Percentiles rank a stretch among this genome's conserved stretches.
Evolutionary conservation across 2,329 filamentous ascomycete genomes (phyloP).

Genomic region (Epichloe glyceriae): DNA sequence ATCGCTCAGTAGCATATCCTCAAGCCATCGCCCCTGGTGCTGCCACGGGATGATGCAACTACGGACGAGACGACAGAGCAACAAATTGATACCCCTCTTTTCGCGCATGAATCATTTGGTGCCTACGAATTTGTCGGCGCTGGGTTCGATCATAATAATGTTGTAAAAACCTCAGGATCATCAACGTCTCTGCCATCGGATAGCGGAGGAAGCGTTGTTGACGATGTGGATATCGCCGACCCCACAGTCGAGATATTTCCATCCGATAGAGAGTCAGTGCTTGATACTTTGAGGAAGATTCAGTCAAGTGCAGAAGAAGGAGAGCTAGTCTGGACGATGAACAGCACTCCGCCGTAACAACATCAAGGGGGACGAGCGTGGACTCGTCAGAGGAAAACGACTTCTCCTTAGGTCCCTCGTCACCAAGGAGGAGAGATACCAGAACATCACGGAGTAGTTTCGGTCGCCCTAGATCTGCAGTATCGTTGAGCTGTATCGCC

Average conservation of each 20-base stretch:
- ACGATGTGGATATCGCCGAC: constrained; percentile 27
- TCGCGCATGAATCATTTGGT: constrained; percentile 34
- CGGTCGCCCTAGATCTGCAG: constrained; percentile 23
- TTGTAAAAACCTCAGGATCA: constrained; percentile 9
- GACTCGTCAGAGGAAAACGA: constrained; percentile 25
- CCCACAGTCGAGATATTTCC: constrained; percentile 37
- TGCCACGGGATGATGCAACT: background rate
- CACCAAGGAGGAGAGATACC: constrained; percentile 19
- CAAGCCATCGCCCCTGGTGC: constrained; percentile 1
- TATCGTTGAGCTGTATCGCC: constrained; percentile 32
- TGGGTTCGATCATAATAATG: constrained; percentile 17
- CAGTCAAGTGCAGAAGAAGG: constrained; percentile 31
- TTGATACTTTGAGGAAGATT: constrained; percentile 32
- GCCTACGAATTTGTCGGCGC: constrained; percentile 24
- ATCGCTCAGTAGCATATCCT: constrained; percentile 8
- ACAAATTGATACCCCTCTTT: constrained; percentile 23
- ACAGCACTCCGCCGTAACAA: constrained; percentile 23
- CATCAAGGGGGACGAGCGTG: constrained; percentile 20
- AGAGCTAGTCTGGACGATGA: constrained; percentile 22
- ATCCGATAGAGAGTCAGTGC: constrained; percentile 29
- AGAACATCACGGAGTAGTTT: constrained; percentile 21
- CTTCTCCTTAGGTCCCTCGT: constrained; percentile 21
- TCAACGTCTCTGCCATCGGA: constrained; percentile 8
- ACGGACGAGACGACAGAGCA: background rate
- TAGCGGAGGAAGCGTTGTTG: constrained; percentile 8